phyloP scores from a whole-genome alignment of 1,284 basidiomycete species.

The Mycosarcoma maydis region DNA sequence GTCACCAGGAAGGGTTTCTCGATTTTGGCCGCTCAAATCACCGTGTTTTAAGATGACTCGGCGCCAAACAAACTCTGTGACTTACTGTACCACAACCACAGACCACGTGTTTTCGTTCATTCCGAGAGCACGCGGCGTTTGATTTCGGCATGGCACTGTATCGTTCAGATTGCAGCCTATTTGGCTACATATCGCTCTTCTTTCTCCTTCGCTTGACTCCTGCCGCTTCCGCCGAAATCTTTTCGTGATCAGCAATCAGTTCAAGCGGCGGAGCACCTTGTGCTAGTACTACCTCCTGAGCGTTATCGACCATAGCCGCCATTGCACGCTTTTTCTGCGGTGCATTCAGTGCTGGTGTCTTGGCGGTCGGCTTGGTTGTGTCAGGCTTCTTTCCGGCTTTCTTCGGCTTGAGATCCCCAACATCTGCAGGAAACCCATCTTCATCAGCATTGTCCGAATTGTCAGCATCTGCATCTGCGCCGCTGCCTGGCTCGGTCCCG shows the following conservation, averaged over 20 bases:
- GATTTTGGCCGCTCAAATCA: too few relatives aligned
- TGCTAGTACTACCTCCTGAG: constrained; percentile 29
- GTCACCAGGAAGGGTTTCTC: too few relatives aligned
- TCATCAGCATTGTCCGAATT: constrained; percentile 13
- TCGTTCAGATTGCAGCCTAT: too few relatives aligned
- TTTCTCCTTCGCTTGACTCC: constrained; percentile 14
- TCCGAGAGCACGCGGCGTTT: too few relatives aligned
- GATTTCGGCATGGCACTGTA: too few relatives aligned
- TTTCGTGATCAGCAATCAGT: constrained; percentile 32
- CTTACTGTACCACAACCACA: too few relatives aligned
- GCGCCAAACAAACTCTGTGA: too few relatives aligned
- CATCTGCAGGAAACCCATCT: constrained; percentile 9
- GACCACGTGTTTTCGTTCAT: too few relatives aligned
- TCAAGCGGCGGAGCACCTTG: constrained; percentile 41
- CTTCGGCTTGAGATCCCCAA: constrained; percentile 26
- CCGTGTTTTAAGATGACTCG: too few relatives aligned
- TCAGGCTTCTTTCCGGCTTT: constrained; percentile 7
- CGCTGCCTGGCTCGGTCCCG: constrained; percentile 35
- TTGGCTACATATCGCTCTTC: not conserved
- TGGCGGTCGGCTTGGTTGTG: not conserved
- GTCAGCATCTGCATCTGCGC: constrained; percentile 16
- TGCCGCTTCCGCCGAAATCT: constrained; percentile 18
- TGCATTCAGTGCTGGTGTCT: constrained; percentile 5
- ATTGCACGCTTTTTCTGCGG: constrained; percentile 27
- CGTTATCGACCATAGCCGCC: constrained; percentile 34